Conservation (phyloP, 192 early-diverging fungal genomes). For the Thamnidium elegans region DNA sequence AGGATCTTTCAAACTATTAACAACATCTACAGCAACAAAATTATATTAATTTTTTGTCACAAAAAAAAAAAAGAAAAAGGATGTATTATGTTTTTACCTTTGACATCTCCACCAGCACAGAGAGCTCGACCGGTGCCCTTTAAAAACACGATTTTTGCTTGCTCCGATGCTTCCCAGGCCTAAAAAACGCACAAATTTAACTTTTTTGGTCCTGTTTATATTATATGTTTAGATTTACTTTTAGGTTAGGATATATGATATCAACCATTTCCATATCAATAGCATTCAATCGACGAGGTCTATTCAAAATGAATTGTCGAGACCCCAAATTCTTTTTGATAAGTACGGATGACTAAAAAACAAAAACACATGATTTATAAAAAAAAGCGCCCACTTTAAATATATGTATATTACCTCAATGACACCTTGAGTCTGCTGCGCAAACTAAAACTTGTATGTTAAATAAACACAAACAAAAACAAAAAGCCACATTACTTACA, state of each 20-base stretch:
- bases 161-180: not conserved
- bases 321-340: not conserved
- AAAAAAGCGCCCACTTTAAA: no score
- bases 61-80: not conserved
- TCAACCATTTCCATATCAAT: slow-evolving; percentile 1
- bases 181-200: not conserved
- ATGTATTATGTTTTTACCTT: slow-evolving; percentile 24
- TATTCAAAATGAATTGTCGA: not conserved
- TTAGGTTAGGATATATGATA: not conserved
- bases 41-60: not conserved
- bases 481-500: no score
- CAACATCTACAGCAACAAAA: slow-evolving; percentile 42
- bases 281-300: not conserved
- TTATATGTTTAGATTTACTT: not conserved
- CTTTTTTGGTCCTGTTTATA: no score
- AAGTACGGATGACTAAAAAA: not conserved
- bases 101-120: slow-evolving; percentile 91
- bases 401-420: no score
- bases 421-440: no score
- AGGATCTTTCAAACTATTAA: slow-evolving; percentile 44
- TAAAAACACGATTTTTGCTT: slow-evolving; percentile 86
- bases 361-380: not conserved
- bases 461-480: no score
- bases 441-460: no score
- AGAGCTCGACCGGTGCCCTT: slow-evolving; percentile 72